Evolutionary conservation across 2,329 filamentous ascomycete genomes (phyloP).

Genomic region (Ceratocystis destructans): DNA sequence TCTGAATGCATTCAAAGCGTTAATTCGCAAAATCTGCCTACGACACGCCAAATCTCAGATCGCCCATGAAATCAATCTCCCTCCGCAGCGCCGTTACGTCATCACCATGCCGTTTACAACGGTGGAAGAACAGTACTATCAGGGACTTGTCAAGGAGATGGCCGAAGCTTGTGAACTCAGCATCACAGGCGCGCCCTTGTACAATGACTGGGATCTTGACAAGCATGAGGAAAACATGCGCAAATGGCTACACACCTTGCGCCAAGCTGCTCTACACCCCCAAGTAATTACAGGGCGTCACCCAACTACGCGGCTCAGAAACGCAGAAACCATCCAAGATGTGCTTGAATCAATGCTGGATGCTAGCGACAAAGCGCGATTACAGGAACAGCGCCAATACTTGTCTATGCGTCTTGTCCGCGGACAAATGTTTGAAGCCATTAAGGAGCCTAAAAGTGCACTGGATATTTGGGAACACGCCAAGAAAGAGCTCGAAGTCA

Average conservation of each 20-base stretch:
- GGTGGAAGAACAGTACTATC: conserved; percentile 83
- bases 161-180: conserved; percentile 54
- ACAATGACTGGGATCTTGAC: conserved; percentile 51
- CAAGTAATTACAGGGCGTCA: conserved; percentile 53
- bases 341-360: not conserved
- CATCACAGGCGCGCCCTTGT: conserved; percentile 46
- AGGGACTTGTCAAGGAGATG: conserved; percentile 61
- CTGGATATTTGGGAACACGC: not conserved
- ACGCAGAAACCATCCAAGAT: not conserved
- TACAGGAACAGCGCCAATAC: conserved; percentile 22
- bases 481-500: not conserved
- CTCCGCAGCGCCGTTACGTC: conserved; percentile 70
- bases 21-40: conserved; percentile 61
- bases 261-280: conserved; percentile 69
- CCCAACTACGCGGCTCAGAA: not conserved
- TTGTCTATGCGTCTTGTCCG: not conserved
- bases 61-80: conserved; percentile 63
- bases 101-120: conserved; percentile 83
- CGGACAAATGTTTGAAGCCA: not conserved
- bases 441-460: not conserved
- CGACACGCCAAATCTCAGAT: conserved; percentile 77
- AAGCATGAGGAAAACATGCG: conserved; percentile 60
- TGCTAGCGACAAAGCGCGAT: not conserved
- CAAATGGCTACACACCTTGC: conserved; percentile 59
- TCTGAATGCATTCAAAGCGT: conserved; percentile 47